Base-by-base conservation (phyloP, 2,329 filamentous ascomycete genomes). In the Aspergillus jensenii region DNA sequence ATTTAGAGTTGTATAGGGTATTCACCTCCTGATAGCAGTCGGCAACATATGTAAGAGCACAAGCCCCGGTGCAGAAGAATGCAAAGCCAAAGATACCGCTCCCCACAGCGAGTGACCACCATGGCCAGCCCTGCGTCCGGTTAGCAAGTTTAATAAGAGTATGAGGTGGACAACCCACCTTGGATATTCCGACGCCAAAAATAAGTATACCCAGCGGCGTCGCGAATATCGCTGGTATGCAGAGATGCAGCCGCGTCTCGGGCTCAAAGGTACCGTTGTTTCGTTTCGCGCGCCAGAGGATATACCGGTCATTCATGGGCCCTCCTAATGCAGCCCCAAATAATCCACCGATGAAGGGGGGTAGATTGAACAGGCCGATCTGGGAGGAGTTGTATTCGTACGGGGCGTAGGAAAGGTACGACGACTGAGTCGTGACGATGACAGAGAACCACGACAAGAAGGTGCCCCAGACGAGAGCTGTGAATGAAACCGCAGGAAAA, bases 401-500 rank as follows among this genome's bases (percentile, higher is more conserved):
- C 0, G 78, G 75, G 3, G 73, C 66, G 0, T 65, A 27, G 9
- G 73, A 62, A 63, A 81, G 71, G 55, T 71, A 74, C 1, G 68
- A 70, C 6, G 74, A 74, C 17, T 71, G 65, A 1, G 68, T 69
- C 0, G 74, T 75, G 2, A 69, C 69, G 47, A 78, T 69, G 41
- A 81, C 69, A 2, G 73, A 72, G 3, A 70, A 67, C 67, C 70
- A 77, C 6, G 74, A 72, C 0, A 78, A 62, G 14, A 77, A 60
- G 7, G 72, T 67, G 2, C 74, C 77, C 25, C 76, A 79, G 33
- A 73, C 67, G 1, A 79, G 27, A 2, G 74, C 71, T 3, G 74
- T 75, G 52, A 75, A 79, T 33, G 73, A 55, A 17, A 79, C 73
- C 1, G 75, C 75, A 2, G 93, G 93, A 9, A 79, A 73, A 0